Conservation (phyloP, 352 stramenopile genomes). For the Phytophthora parvispora region DNA sequence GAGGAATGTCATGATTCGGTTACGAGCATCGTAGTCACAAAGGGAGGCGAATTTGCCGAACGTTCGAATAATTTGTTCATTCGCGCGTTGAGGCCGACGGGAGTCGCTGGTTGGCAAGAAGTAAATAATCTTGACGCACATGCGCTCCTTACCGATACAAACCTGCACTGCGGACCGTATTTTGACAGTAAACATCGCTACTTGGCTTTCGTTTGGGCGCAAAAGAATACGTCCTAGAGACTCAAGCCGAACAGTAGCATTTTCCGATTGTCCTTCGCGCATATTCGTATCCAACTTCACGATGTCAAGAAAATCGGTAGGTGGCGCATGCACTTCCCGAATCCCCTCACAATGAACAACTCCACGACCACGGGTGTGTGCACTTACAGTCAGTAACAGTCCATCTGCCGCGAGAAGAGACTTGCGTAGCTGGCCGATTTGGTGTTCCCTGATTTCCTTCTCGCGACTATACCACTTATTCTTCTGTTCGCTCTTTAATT, state of each 20-base stretch:
- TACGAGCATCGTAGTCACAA: constrained; percentile 34
- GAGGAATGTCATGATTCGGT: constrained; percentile 34
- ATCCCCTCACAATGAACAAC: constrained; percentile 1
- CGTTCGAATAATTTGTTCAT: constrained; percentile 10
- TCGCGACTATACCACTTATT: neutral
- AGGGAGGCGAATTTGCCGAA: constrained; percentile 32
- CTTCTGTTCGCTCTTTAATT: constrained; percentile 10
- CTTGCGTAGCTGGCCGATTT: constrained; percentile 1
- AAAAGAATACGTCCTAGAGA: constrained; percentile 17
- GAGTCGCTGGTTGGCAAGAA: constrained; percentile 9
- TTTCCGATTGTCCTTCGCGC: neutral
- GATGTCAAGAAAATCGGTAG: constrained; percentile 18
- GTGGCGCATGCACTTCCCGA: neutral
- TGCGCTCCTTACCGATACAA: constrained; percentile 19
- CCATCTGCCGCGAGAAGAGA: neutral
- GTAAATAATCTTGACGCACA: constrained; percentile 26
- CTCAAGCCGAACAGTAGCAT: neutral
- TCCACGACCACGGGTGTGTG: neutral
- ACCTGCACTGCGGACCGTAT: constrained; percentile 30
- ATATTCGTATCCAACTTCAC: constrained; percentile 25
- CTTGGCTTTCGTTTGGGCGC: constrained; percentile 5
- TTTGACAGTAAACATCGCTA: constrained; percentile 44
- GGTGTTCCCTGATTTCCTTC: neutral
- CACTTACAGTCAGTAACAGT: constrained; percentile 6
- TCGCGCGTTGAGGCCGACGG: neutral